phyloP scores from a whole-genome alignment of 23 red algal species.

The Gracilaria domingensis region DNA sequence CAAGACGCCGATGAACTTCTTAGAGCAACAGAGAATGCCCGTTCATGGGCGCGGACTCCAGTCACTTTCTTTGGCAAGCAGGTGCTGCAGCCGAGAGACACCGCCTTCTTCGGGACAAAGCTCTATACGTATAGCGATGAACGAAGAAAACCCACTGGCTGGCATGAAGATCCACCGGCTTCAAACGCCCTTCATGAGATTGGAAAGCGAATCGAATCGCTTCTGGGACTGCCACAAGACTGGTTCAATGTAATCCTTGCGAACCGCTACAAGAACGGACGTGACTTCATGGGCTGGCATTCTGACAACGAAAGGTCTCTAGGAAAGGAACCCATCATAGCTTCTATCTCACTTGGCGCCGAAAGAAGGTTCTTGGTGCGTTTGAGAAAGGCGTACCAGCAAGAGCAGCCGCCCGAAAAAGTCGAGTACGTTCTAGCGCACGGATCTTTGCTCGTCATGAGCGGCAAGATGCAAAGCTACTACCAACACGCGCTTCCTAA shows the following conservation, averaged over 20 bases:
- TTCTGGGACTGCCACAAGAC: slow-evolving; percentile 29
- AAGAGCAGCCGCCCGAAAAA: slow-evolving; percentile 14
- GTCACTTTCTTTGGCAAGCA: slow-evolving; percentile 61
- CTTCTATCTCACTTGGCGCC: slow-evolving; percentile 52
- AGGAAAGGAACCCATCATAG: slow-evolving; percentile 62
- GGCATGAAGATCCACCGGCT: slow-evolving; percentile 57
- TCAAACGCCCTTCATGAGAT: slow-evolving; percentile 42
- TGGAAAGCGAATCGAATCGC: slow-evolving; percentile 34
- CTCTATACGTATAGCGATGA: slow-evolving; percentile 71
- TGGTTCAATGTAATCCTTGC: slow-evolving; percentile 70
- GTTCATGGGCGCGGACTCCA: slow-evolving; percentile 64
- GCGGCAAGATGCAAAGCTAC: slow-evolving; percentile 64
- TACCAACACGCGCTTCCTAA: slow-evolving; percentile 71
- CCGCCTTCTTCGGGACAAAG: slow-evolving; percentile 73
- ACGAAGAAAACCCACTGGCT: slow-evolving; percentile 42
- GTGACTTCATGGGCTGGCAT: slow-evolving; percentile 71
- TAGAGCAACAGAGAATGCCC: slow-evolving; percentile 15
- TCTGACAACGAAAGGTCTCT: slow-evolving; percentile 56
- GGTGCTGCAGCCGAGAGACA: slow-evolving; percentile 75
- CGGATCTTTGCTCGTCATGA: slow-evolving; percentile 64
- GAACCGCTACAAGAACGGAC: slow-evolving; percentile 56
- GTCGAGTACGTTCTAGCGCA: slow-evolving; percentile 57
- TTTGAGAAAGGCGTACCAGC: slow-evolving; percentile 24
- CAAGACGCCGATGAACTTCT: slow-evolving; percentile 37
- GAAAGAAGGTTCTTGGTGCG: slow-evolving; percentile 60